Evolutionary conservation across 805 yeast genomes (phyloP).

Genomic region (Pichia cabralensis): DNA sequence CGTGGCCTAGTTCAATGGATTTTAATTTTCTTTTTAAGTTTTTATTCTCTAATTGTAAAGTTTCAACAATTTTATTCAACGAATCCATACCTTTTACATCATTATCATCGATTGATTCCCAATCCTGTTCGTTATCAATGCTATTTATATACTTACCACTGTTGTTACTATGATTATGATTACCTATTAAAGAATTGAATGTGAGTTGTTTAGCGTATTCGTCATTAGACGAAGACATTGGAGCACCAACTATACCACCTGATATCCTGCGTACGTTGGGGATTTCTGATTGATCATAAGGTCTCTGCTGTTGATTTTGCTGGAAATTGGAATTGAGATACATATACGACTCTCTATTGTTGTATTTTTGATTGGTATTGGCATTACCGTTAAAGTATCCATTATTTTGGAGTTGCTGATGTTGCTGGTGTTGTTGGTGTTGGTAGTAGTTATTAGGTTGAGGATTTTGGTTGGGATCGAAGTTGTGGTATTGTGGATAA

Average conservation of each 20-base stretch:
- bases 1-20: constrained; percentile 13
- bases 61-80: constrained; percentile 8
- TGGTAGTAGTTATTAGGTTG: constrained; percentile 3
- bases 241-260: constrained; percentile 16
- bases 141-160: constrained; percentile 1
- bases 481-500: constrained; percentile 5
- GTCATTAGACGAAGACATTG: constrained; percentile 11
- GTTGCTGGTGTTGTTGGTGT: constrained; percentile 2
- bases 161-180: not conserved
- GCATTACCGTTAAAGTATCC: too few species aligned
- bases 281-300: too few species aligned
- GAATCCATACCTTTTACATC: constrained; percentile 9
- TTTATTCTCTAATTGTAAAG: constrained; percentile 11
- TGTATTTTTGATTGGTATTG: not conserved
- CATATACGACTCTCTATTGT: constrained; percentile 8
- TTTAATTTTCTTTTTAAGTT: constrained; percentile 9
- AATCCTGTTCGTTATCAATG: constrained; percentile 6
- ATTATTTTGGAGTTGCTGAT: not conserved
- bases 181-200: constrained; percentile 14
- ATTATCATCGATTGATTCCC: constrained; percentile 12
- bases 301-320: constrained; percentile 6
- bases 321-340: constrained; percentile 3
- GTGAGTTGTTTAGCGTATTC: constrained; percentile 13
- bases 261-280: too few species aligned
- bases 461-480: constrained; percentile 5